Evolutionary conservation across 1,139 yeast genomes (phyloP), one percentile per base, ranked within the genome.

Genomic region (Pichia sp.): DNA sequence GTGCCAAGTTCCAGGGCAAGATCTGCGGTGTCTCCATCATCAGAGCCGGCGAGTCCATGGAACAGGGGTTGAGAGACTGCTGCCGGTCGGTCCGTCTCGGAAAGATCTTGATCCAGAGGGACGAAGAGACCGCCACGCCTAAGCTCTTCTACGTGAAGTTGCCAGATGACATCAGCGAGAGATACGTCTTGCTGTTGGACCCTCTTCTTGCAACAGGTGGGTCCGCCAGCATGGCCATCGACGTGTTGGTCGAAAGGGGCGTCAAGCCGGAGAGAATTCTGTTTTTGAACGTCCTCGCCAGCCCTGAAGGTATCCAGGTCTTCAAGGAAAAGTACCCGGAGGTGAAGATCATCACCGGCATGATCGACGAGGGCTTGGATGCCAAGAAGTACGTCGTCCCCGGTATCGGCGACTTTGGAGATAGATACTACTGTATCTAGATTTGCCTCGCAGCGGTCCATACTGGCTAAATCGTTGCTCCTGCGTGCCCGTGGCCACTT

Each of bases 191-290:
- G 66, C 74, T 93, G 64, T 75, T 93, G 60, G 99, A 93, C 65
- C 99, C 99, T 54, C 87, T 93, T 96, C 78, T 93, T 66, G 99
- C 99, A 40, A 93, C 99, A 22, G 99, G 99, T 57, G 99, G 99
- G 49, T 87, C 96, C 57, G 99, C 98, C 13, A 82, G 88, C 73
- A 87, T 91, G 93, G 99, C 98, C 4, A 89, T 91, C 25, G 96
- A 93, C 57, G 98, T 93, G 18, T 75, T 93, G 62, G 76, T 87
- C 57, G 77, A 83, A 51, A 80, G 95, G 63, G 98, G 98, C 46
- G 98, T 91, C 44, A 82, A 82, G 55, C 85, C 84, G 66, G 91
- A 90, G 59, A 80, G 95, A 65, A 93, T 93, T 60, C 77, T 88
- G 66, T 93, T 93, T 67, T 75, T 93, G 68, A 93, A 93, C 70